phyloP scores from a whole-genome alignment of 192 early-diverging fungal species.

The Linnemannia exigua region DNA sequence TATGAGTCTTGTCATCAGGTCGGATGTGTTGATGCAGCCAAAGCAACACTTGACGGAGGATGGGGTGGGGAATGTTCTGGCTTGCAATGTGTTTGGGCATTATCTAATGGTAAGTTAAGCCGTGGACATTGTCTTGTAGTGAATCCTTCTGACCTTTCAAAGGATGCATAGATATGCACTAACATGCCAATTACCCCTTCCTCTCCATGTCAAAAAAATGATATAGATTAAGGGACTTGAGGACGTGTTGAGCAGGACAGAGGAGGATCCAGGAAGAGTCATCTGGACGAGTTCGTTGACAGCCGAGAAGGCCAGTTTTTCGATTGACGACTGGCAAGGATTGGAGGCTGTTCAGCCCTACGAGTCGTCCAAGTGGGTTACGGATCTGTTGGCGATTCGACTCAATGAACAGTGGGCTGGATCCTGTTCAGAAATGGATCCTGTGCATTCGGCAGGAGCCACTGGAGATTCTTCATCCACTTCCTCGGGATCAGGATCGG shows the following conservation, averaged over 20 bases:
- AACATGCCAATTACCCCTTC: not conserved
- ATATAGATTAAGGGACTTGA: conserved; percentile 69
- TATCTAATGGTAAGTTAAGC: conserved; percentile 68
- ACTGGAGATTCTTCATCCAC: not conserved
- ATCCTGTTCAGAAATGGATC: not conserved
- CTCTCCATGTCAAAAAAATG: not conserved
- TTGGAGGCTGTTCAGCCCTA: conserved; percentile 58
- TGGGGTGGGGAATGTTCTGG: conserved; percentile 66
- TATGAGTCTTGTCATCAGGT: conserved; percentile 50
- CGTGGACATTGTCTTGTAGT: not conserved
- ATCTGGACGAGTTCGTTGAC: conserved; percentile 72
- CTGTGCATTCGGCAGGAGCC: not conserved
- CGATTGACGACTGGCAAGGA: conserved; percentile 66
- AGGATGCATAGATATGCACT: not conserved
- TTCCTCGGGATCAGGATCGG: conserved; percentile 12
- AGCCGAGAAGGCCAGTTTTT: conserved; percentile 42
- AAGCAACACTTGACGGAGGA: conserved; percentile 63
- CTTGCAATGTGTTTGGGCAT: conserved; percentile 72
- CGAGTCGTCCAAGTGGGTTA: conserved; percentile 70
- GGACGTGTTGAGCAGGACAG: conserved; percentile 47
- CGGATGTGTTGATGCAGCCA: conserved; percentile 61
- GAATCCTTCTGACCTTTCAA: not conserved
- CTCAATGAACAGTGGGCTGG: conserved; percentile 52
- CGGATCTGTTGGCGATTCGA: conserved; percentile 59
- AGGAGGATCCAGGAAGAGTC: conserved; percentile 59